These are phyloP conservation scores for Trichoderma harzianum DNA, from an alignment of 2,329 filamentous ascomycete species.

Conservation along the genomic window DNA sequence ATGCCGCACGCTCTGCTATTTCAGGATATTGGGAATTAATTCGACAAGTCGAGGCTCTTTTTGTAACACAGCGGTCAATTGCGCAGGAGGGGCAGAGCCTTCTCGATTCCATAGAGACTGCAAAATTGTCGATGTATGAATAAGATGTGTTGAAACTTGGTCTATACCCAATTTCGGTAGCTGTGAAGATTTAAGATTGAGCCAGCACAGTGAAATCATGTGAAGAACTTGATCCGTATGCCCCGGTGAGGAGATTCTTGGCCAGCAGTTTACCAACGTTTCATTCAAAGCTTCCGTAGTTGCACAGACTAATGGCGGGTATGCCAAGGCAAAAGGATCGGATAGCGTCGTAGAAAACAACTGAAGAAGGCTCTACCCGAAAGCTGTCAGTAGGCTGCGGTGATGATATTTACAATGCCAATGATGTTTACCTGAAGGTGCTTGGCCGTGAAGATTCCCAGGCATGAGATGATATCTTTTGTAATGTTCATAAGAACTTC, in stretches of 20 bases:
- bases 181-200: constrained; percentile 42
- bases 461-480: constrained; percentile 45
- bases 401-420: constrained; percentile 14
- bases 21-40: constrained; percentile 22
- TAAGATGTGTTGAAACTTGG: constrained; percentile 16
- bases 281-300: constrained; percentile 53
- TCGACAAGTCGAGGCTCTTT: constrained; percentile 31
- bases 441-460: constrained; percentile 63
- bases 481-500: constrained; percentile 53
- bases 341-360: constrained; percentile 62
- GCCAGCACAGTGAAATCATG: constrained; percentile 60
- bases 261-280: constrained; percentile 64
- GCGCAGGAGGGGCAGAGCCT: constrained; percentile 12
- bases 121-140: constrained; percentile 23
- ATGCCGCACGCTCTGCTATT: neutral
- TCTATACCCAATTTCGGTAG: neutral
- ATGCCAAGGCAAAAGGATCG: constrained; percentile 62
- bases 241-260: constrained; percentile 52
- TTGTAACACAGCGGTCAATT: constrained; percentile 23
- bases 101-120: constrained; percentile 25
- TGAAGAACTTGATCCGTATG: constrained; percentile 64
- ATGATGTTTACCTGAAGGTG: constrained; percentile 57
- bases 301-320: constrained; percentile 51
- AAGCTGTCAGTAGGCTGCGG: neutral
- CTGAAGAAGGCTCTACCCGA: constrained; percentile 60